phyloP scores from a whole-genome alignment of 176 grass and related monocot genomes.

The Oryza brachyantha region DNA sequence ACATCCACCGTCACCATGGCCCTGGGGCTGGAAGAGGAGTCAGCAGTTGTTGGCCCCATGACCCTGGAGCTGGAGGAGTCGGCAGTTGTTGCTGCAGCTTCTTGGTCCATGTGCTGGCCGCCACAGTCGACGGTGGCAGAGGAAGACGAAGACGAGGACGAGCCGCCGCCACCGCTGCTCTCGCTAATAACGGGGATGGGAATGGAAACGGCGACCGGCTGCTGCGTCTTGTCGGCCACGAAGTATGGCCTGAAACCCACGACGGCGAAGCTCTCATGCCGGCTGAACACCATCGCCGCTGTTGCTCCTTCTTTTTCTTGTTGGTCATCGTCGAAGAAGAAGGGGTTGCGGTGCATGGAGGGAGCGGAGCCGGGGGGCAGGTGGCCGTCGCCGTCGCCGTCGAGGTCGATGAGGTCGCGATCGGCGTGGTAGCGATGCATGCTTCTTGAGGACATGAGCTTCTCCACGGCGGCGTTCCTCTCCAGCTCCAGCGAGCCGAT shows the following conservation, averaged over 20 bases:
- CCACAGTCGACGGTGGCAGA: neutral
- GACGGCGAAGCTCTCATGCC: slow-evolving; percentile 60
- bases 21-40: no score
- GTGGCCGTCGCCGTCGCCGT: slow-evolving; percentile 5
- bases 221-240: slow-evolving; percentile 24
- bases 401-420: slow-evolving; percentile 40
- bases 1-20: slow-evolving; percentile 27
- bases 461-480: slow-evolving; percentile 52
- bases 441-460: slow-evolving; percentile 40
- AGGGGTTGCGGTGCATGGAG: slow-evolving; percentile 42
- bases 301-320: neutral
- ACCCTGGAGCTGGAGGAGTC: no score
- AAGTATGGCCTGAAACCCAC: slow-evolving; percentile 48
- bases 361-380: slow-evolving; percentile 49
- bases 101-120: neutral
- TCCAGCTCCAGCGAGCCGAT: slow-evolving; percentile 51
- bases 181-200: no score
- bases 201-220: neutral
- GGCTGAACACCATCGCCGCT: slow-evolving; percentile 2
- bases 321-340: slow-evolving; percentile 1
- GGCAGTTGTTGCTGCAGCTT: neutral
- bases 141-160: slow-evolving; percentile 1
- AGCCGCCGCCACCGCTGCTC: neutral
- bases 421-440: slow-evolving; percentile 10
- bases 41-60: neutral